Conservation (phyloP, 345 rosid species). For the Carallia pectinifolia region DNA sequence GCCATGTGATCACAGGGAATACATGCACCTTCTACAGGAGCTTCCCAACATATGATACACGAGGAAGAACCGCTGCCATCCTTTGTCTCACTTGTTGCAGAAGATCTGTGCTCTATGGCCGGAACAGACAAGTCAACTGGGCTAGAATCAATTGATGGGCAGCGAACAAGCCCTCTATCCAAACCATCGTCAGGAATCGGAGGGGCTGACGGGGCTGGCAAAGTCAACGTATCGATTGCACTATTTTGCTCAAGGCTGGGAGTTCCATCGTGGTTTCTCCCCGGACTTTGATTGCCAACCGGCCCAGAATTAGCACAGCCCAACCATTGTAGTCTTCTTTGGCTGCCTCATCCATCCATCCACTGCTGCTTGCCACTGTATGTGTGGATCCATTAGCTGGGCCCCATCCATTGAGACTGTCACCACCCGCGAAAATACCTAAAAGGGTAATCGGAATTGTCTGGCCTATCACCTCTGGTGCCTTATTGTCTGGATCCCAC, state of each 20-base stretch:
- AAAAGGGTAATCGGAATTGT: too few relatives aligned
- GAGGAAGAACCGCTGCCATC: conserved; percentile 17
- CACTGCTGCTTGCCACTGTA: conserved; percentile 30
- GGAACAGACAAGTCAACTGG: conserved; percentile 10
- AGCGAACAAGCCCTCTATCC: conserved; percentile 16
- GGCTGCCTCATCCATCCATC: conserved; percentile 25
- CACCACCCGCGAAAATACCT: conserved; percentile 10
- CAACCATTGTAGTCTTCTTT: conserved; percentile 37
- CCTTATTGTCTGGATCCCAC: too few relatives aligned
- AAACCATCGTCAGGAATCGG: conserved; percentile 19
- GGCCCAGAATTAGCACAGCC: conserved; percentile 30
- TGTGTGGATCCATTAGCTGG: conserved; percentile 19
- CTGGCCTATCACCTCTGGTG: too few relatives aligned
- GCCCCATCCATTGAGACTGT: conserved; percentile 37
- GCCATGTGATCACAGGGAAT: conserved; percentile 32
- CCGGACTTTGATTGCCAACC: conserved; percentile 16
- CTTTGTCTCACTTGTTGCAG: conserved; percentile 11
- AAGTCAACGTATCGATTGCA: neutral
- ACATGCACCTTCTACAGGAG: conserved; percentile 30
- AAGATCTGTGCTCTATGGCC: conserved; percentile 4
- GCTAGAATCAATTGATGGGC: conserved; percentile 24
- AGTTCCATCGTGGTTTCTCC: conserved; percentile 6
- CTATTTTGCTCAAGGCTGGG: conserved; percentile 1
- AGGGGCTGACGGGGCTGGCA: conserved; percentile 29
- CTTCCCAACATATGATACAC: conserved; percentile 30